Base-by-base conservation (phyloP, 805 yeast genomes). In the Candida orba region DNA sequence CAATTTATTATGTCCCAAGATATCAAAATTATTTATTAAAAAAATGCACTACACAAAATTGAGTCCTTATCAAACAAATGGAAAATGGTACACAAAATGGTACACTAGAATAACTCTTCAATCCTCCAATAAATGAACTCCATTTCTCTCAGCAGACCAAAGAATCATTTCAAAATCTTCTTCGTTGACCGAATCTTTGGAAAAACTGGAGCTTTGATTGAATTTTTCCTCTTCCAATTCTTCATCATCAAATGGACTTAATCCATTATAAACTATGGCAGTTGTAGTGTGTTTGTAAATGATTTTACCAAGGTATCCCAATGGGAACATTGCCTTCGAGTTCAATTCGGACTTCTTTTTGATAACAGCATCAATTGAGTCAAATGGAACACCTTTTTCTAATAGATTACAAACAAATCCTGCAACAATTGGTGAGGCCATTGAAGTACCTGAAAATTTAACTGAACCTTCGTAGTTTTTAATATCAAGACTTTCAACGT, bases 361-460 rank as follows among this genome's bases (percentile, higher is more conserved):
- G 20, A 83, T 57, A 3, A 72, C 68, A 0, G 54, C 58, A 0
- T 71, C 62, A 0, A 59, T 43, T 10, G 29, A 27, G 14, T 27
- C 29, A 27, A 27, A 12, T 10, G 29, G 14, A 0, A 74, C 53
- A 1, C 85, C 86, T 15, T 68, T 65, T 36, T 79, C 73, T 44
- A 84, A 55, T 29, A 79, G 55, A 39, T 72, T 66, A 0, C 82
- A 82, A n/a, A 67, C 75, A 34, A 78, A 56, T 0, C 95, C 95
- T 3, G 86, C 70, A 13, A 81, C 79, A 8, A 75, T 67, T 0
- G 95, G 95, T 3, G 88, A 65, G 1, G 91, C 81, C 93, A 84
- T 84, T 3, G 93, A 84, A 0, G 93, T 84, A 1, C 95, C 95
- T 4, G 89, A 78, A 50, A 73, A 64, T 6, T 45, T 46, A 1